Percentiles rank a stretch among this genome's conserved stretches.
These are phyloP conservation scores for Garcia nutans DNA, from an alignment of 345 rosid genomes.

Conservation along the genomic window DNA sequence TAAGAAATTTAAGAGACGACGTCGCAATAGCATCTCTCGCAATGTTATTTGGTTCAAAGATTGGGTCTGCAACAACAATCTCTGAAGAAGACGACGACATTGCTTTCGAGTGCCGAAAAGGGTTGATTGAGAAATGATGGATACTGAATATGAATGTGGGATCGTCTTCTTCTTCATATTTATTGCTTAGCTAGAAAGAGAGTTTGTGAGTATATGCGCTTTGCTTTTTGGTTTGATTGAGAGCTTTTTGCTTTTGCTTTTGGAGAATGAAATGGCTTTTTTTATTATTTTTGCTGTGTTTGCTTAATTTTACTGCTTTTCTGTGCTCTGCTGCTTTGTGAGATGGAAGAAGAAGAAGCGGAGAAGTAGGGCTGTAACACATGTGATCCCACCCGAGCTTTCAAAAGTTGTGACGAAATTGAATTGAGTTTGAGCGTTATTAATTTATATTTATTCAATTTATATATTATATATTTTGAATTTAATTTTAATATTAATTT, in stretches of 20 bases:
- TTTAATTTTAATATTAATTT: too few relatives aligned
- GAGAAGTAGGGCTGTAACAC: too few relatives aligned
- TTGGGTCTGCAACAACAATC: slow-evolving; percentile 66
- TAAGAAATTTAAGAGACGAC: slow-evolving; percentile 14
- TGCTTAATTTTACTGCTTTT: too few relatives aligned
- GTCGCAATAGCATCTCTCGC: slow-evolving; percentile 25
- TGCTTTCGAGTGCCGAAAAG: slow-evolving; percentile 1
- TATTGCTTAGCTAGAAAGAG: slow-evolving; percentile 21
- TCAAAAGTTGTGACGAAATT: too few relatives aligned
- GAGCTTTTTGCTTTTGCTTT: slow-evolving; percentile 25
- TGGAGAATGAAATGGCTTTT: background rate
- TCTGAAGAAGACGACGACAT: slow-evolving; percentile 51
- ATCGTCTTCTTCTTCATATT: slow-evolving; percentile 14
- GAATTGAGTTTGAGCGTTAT: too few relatives aligned
- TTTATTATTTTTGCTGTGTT: background rate
- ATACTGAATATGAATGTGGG: slow-evolving; percentile 23
- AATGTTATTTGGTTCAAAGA: slow-evolving; percentile 19
- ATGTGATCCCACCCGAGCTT: too few relatives aligned
- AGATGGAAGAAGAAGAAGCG: too few relatives aligned
- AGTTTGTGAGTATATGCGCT: too few relatives aligned
- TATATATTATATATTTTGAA: too few relatives aligned
- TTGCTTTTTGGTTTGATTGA: background rate
- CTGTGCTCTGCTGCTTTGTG: too few relatives aligned
- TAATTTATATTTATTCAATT: too few relatives aligned
- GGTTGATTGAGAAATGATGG: background rate